phyloP scores from a whole-genome alignment of 768 basidiomycete species.

The Pisolithus orientalis region DNA sequence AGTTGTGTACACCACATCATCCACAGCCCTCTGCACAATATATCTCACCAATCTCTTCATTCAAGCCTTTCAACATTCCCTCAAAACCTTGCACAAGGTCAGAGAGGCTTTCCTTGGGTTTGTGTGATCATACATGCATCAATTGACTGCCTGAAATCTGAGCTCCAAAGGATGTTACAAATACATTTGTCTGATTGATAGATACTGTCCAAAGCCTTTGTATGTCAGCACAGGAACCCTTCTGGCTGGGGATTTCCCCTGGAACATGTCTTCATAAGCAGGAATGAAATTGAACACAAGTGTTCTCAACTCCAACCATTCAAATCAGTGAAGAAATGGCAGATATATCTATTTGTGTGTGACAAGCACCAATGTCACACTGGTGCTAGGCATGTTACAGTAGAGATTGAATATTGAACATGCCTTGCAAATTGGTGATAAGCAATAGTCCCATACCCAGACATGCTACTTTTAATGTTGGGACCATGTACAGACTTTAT shows the following conservation, averaged over 20 bases:
- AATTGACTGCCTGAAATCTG: constrained; percentile 32
- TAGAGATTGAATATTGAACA: no score
- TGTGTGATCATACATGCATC: constrained; percentile 44
- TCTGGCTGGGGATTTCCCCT: constrained; percentile 51
- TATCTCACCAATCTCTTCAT: constrained; percentile 49
- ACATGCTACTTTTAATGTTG: no score
- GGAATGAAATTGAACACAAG: constrained; percentile 61
- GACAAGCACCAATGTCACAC: no score
- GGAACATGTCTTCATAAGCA: constrained; percentile 39
- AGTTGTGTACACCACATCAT: constrained; percentile 18
- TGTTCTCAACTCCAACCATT: constrained; percentile 78
- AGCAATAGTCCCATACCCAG: no score
- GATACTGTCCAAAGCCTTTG: constrained; percentile 51
- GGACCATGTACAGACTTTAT: no score
- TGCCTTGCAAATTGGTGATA: no score
- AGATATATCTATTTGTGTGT: no score
- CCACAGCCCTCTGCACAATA: constrained; percentile 14
- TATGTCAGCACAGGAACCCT: constrained; percentile 74
- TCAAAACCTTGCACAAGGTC: constrained; percentile 57
- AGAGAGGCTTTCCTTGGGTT: constrained; percentile 57
- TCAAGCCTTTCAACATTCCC: constrained; percentile 60
- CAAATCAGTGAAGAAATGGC: neutral
- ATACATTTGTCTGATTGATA: constrained; percentile 7
- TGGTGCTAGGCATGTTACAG: no score
- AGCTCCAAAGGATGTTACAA: constrained; percentile 10